Conservation (phyloP, 495 filamentous ascomycete genomes). For the Penicillium flavigenum region DNA sequence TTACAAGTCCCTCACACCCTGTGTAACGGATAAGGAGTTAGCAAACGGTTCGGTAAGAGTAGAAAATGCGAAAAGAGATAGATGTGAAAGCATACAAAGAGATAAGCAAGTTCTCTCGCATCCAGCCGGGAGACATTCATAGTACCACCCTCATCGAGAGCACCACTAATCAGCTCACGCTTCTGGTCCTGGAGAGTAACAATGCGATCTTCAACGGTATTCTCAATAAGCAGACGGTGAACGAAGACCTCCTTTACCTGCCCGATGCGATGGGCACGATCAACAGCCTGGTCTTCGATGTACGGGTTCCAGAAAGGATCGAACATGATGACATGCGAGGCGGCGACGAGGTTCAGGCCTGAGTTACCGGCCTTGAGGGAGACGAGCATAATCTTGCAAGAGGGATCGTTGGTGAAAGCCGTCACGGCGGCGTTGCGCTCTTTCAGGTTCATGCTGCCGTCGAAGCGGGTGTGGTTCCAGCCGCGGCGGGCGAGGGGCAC, state of each 20-base stretch:
- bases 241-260: slow-evolving; percentile 74
- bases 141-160: slow-evolving; percentile 76
- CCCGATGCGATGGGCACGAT: slow-evolving; percentile 89
- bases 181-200: slow-evolving; percentile 83
- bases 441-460: slow-evolving; percentile 73
- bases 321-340: slow-evolving; percentile 83
- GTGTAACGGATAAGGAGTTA: slow-evolving; percentile 12
- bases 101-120: slow-evolving; percentile 62
- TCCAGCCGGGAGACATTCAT: slow-evolving; percentile 63
- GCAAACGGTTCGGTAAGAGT: not conserved
- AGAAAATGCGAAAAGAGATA: not conserved
- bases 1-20: slow-evolving; percentile 13
- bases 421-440: slow-evolving; percentile 70
- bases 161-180: slow-evolving; percentile 70
- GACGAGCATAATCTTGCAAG: slow-evolving; percentile 77
- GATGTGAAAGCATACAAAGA: slow-evolving; percentile 59
- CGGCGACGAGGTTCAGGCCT: slow-evolving; percentile 84
- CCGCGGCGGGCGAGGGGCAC: slow-evolving; percentile 69
- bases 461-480: slow-evolving; percentile 74
- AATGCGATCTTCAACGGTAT: slow-evolving; percentile 90
- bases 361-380: slow-evolving; percentile 90
- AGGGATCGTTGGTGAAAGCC: slow-evolving; percentile 65
- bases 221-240: slow-evolving; percentile 72
- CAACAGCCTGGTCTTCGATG: slow-evolving; percentile 91
- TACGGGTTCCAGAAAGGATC: slow-evolving; percentile 98